Percentiles rank a stretch among this genome's conserved stretches.
Evolutionary conservation across 306 rosid genomes (phyloP).

Genomic region (Sicyos baderoa): DNA sequence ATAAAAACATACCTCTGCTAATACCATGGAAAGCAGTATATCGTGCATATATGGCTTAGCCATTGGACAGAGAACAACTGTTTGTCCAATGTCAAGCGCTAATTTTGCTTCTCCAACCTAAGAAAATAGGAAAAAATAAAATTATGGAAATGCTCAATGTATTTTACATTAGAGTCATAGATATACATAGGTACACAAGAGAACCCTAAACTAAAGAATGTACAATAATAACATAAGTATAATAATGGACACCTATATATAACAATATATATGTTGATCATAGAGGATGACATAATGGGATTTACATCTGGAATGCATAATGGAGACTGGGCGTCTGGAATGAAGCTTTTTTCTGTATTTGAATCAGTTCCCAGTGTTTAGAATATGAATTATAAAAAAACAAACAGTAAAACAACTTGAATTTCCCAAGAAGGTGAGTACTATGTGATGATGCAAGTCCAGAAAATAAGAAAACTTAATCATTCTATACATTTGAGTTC

Average conservation of each 20-base stretch:
- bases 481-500: too few species aligned
- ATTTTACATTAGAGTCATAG: not conserved
- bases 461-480: too few species aligned
- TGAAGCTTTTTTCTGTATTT: too few species aligned
- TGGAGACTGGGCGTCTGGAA: too few species aligned
- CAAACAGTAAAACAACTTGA: not conserved
- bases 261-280: too few species aligned
- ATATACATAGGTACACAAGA: not conserved
- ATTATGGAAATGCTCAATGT: too few species aligned
- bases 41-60: slow-evolving; percentile 74
- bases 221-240: too few species aligned
- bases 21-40: slow-evolving; percentile 81
- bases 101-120: slow-evolving; percentile 88
- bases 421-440: not conserved
- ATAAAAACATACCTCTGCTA: slow-evolving; percentile 79
- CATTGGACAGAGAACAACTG: slow-evolving; percentile 62
- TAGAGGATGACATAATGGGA: not conserved
- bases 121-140: slow-evolving; percentile 17
- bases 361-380: too few species aligned
- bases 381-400: not conserved
- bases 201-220: not conserved
- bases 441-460: not conserved
- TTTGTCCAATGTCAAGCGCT: slow-evolving; percentile 62
- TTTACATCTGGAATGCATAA: too few species aligned
- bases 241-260: not conserved